Base-by-base conservation (phyloP, 352 stramenopile genomes). In the Phytophthora syringae region DNA sequence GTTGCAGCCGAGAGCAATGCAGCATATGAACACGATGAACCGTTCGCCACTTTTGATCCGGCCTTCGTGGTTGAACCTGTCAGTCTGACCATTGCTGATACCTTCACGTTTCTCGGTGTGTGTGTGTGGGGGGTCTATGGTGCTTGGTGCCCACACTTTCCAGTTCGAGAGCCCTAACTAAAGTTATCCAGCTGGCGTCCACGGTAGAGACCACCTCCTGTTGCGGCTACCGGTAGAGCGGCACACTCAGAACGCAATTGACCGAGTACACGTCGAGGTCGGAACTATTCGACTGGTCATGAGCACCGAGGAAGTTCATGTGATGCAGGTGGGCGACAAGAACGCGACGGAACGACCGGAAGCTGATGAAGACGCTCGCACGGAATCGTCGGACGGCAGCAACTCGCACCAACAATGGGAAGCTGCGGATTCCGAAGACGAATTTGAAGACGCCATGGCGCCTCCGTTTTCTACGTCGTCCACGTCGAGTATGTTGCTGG, bases 391-490 rank as follows among this genome's bases (percentile, higher is more conserved):
- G 1, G 58, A 67, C 0, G 59, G 59, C 7, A 61, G 58, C 20
- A 55, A 61, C 10, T 2, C 49, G 7, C 30, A 47, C 6, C 12
- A 21, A 22, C 45, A 64, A 3, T 73, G 2, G 5, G 52, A 61
- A 21, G 48, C 20, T 16, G 44, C 11, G 9, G 69, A 77, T 11
- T 74, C 64, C 1, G 69, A 77, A 30, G 68, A 76, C 22, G 69
- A 77, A 47, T 77, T 73, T 27, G 32, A 43, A 36, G 69, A 77
- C 45, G 69, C 64, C 22, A 22, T 64, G 37, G 64, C 69, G n/a
- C 34, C 63, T n/a, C n/a, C n/a, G n/a, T n/a, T n/a, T n/a, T n/a
- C n/a, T n/a, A n/a, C 58, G 20, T 72, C 52, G 37, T 70, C 66
- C 2, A 70, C 59, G 12, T 39, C 42, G 2, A 43, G 39, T 4